Conservation (phyloP, 2,329 filamentous ascomycete genomes). For the Scytalidium lignicola region DNA sequence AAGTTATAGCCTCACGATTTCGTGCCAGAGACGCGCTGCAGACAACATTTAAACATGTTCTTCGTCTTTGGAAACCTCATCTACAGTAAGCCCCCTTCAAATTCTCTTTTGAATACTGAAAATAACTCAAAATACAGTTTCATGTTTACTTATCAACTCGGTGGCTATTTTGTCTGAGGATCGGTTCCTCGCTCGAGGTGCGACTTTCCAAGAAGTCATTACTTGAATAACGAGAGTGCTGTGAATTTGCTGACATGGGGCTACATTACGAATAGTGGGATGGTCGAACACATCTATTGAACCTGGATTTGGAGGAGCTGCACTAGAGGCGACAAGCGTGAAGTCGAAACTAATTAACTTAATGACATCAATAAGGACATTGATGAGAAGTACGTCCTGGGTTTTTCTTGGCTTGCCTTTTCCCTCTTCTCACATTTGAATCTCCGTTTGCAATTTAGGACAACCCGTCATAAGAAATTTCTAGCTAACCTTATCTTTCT, state of each 20-base stretch:
- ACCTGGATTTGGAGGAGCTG: conserved; percentile 67
- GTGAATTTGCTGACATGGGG: background rate
- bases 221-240: too few relatives aligned
- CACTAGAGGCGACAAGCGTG: conserved; percentile 65
- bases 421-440: too few relatives aligned
- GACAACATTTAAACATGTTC: conserved; percentile 44
- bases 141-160: conserved; percentile 85
- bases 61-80: conserved; percentile 63
- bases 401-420: background rate
- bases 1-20: background rate
- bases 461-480: too few relatives aligned
- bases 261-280: conserved; percentile 55
- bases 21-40: too few relatives aligned
- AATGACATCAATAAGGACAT: conserved; percentile 81
- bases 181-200: conserved; percentile 79
- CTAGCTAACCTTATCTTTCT: background rate
- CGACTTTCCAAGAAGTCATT: conserved; percentile 14
- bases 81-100: conserved; percentile 49
- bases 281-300: conserved; percentile 66
- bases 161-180: conserved; percentile 93
- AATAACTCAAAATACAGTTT: conserved; percentile 44
- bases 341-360: conserved; percentile 85
- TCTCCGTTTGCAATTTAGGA: too few relatives aligned
- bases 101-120: conserved; percentile 7
- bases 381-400: conserved; percentile 77